Evolutionary conservation across 441 rosid species (phyloP).

Genomic region (Sinapis alba): DNA sequence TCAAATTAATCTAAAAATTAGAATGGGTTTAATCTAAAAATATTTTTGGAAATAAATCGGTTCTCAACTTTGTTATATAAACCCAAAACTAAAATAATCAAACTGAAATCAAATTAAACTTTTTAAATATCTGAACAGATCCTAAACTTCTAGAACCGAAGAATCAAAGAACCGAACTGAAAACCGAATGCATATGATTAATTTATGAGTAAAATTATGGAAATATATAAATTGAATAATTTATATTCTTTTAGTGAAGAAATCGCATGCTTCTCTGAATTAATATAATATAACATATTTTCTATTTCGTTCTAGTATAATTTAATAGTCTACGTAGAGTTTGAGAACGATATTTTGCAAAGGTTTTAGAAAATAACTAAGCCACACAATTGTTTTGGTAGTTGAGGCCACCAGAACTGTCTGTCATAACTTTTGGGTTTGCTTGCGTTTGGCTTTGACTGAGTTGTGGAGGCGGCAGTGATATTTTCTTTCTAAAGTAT

Average conservation of each 20-base stretch:
- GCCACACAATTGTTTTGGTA: constrained; percentile 1
- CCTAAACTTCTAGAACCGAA: too few relatives aligned
- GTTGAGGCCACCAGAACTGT: not conserved
- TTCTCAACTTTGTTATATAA: too few relatives aligned
- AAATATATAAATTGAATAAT: not conserved
- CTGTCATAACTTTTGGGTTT: constrained; percentile 1
- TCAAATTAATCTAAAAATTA: too few relatives aligned
- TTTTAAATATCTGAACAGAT: too few relatives aligned
- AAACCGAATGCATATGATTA: too few relatives aligned
- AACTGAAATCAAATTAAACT: too few relatives aligned
- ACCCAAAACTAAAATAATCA: too few relatives aligned
- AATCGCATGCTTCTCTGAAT: not conserved
- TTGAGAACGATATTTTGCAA: not conserved
- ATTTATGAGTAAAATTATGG: not conserved
- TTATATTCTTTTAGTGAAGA: not conserved
- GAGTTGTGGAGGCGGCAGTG: not conserved
- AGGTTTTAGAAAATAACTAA: not conserved
- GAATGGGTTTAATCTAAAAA: too few relatives aligned
- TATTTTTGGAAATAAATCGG: too few relatives aligned
- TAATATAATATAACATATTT: not conserved
- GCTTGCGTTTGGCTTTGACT: not conserved
- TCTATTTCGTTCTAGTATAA: not conserved
- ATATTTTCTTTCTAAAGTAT: not conserved
- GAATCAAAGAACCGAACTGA: too few relatives aligned
- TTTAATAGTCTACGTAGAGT: not conserved